Base-by-base conservation (phyloP, 2,329 filamentous ascomycete species). In the Pseudogymnoascus destructans region DNA sequence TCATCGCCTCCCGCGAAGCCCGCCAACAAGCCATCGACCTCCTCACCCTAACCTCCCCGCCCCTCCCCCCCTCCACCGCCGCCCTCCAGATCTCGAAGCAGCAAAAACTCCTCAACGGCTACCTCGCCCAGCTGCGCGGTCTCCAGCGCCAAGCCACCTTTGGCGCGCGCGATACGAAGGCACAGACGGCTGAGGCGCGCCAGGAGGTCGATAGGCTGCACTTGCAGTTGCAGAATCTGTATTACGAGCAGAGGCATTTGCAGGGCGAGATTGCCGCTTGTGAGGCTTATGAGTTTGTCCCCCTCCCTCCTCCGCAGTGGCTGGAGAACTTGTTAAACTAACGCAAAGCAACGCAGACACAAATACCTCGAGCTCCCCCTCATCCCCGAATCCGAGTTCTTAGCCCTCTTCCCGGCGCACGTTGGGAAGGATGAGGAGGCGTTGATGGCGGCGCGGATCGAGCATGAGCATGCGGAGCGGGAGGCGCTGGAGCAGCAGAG, bases 241-340 rank as follows among this genome's bases (percentile, higher is more conserved):
- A 93, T 71, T 98, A 98, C 69, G 92, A 98, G 72, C 91, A 97
- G 73, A 79, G 89, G 58, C 90, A 96, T 71, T 75, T 98, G 58
- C 83, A 87, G 63, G 88, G 88, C 55, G 93, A 98, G 73, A 97
- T 98, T 61, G 77, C 81, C 0, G 89, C 88, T 7, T 97, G 93
- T 70, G 88, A 95, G 69, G 86, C 85, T 57, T 96, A 95, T 66
- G 88, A 95, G 89, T 95, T 74, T 62, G 87, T 79, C 10, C 59
- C 21, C 23, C 42, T 11, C 58, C 21, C 23, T 9, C 4, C 3
- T 10, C 7, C 15, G 27, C 23, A 46, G 30, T 5, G 9, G 10
- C 46, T 55, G 19, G 23, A 17, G 40, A 27, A 57, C 46, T 59
- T 25, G 32, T 42, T 7, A 23, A 7, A 42, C 19, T 55, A 58